Evolutionary conservation across 164 flowering plant species (phyloP), one percentile per base, ranked within the genome.

Genomic region (Aristolochia contorta): DNA sequence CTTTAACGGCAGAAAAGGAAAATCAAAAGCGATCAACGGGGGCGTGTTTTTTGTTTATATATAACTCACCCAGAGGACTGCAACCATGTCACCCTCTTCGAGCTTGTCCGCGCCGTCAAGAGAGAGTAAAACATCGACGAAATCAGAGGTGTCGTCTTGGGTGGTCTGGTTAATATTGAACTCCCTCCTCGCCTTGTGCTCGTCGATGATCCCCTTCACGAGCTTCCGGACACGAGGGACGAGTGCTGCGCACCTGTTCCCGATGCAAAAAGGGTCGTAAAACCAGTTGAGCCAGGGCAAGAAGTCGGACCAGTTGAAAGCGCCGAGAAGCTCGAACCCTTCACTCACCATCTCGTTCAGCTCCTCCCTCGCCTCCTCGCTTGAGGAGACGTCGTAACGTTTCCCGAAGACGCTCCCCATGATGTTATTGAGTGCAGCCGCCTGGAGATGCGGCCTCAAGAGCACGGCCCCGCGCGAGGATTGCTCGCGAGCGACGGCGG

Each of bases 271-370:
- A 0, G 85, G 87, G 55, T 89, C 93, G 58, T 76, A 79, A 0
- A 86, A 67, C 32, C 56, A 69, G 16, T 67, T 67, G 61, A 89
- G 60, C 87, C 84, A 80, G 2, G 91, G 85, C 4, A 89, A 55
- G 65, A 78, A 67, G 67, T 89, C 96, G 13, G 82, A 77, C 87
- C 83, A 89, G 66, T 89, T 89, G 57, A 89, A 83, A 12, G 80
- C 77, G 5, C 96, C 96, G 65, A 89, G 67, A 0, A 89, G 79
- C 74, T 89, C 96, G 58, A 74, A 89, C 27, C 93, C 96, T 78
- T 89, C 93, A 2, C 62, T 63, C 7, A 89, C 91, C 69, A 89
- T 67, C n/a, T 75, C 84, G 8, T 63, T 54, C 9, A 84, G 66
- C 62, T 79, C 78, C 62, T 79, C 78, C 25, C 8, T n/a, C 6